phyloP scores from a whole-genome alignment of 352 stramenopile genomes.

The Pythium grandisporangium region DNA sequence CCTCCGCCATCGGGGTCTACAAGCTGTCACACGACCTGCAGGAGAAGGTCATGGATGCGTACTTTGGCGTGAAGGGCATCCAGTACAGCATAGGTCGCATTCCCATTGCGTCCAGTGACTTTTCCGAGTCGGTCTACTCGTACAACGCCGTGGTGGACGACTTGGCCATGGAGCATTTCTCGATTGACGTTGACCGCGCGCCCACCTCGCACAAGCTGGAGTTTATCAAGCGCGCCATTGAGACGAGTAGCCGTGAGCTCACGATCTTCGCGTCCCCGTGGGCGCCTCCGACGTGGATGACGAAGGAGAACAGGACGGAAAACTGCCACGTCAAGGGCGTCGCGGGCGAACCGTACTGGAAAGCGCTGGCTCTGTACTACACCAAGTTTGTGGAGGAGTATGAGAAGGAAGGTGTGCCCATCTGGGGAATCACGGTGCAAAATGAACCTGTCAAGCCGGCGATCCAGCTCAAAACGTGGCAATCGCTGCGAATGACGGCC shows the following conservation, averaged over 20 bases:
- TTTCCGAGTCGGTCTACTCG: conserved; percentile 72
- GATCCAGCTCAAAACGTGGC: conserved; percentile 29
- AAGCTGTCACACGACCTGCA: conserved; percentile 40
- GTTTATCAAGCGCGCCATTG: conserved; percentile 43
- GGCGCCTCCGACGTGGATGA: conserved; percentile 81
- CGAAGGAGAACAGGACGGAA: conserved; percentile 37
- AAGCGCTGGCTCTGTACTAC: conserved; percentile 72
- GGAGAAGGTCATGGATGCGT: conserved; percentile 56
- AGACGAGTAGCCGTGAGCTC: conserved; percentile 27
- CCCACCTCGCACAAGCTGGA: conserved; percentile 45
- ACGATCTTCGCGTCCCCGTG: conserved; percentile 65
- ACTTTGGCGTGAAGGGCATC: conserved; percentile 57
- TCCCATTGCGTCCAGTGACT: conserved; percentile 75
- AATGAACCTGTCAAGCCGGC: conserved; percentile 66
- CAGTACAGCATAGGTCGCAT: conserved; percentile 73
- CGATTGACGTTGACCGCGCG: conserved; percentile 68
- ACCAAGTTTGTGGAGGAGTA: conserved; percentile 78
- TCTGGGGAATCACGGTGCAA: conserved; percentile 76
- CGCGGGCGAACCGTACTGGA: conserved; percentile 37
- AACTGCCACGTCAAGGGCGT: conserved; percentile 34
- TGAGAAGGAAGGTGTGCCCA: conserved; percentile 36
- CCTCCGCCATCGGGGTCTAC: conserved; percentile 65
- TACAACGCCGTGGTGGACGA: conserved; percentile 70
- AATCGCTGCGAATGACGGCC: conserved; percentile 28
- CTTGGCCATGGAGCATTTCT: conserved; percentile 66